phyloP scores from a whole-genome alignment of 176 grass and related monocot genomes.

The Musa itinerans region DNA sequence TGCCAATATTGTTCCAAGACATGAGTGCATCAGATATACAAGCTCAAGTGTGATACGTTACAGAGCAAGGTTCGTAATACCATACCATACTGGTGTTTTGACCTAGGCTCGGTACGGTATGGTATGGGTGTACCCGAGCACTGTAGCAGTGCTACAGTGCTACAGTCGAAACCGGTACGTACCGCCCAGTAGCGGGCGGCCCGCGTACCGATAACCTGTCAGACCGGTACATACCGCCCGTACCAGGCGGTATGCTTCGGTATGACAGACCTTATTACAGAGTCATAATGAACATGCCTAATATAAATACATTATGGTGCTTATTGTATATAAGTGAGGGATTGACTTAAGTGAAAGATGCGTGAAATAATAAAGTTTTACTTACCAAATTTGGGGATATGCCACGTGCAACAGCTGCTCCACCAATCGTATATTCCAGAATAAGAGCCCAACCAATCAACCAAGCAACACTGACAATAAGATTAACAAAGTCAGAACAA shows the following conservation, averaged over 20 bases:
- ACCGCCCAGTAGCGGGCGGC: too few relatives aligned
- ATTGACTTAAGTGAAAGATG: background rate
- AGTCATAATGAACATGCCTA: background rate
- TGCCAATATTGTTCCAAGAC: background rate
- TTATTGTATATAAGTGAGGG: background rate
- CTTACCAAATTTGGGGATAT: slow-evolving; percentile 94
- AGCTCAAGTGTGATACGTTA: background rate
- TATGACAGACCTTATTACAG: too few relatives aligned
- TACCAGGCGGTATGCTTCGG: too few relatives aligned
- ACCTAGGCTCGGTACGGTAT: too few relatives aligned
- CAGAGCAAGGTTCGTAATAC: too few relatives aligned
- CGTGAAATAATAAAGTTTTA: slow-evolving; percentile 17
- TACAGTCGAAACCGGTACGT: too few relatives aligned
- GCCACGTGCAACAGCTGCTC: slow-evolving; percentile 90
- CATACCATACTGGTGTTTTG: too few relatives aligned
- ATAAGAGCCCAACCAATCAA: slow-evolving; percentile 95
- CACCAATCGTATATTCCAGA: slow-evolving; percentile 91
- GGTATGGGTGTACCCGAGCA: too few relatives aligned
- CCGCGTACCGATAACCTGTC: too few relatives aligned
- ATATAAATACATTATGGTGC: background rate
- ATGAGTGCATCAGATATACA: background rate
- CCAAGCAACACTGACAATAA: slow-evolving; percentile 75
- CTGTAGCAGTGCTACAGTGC: too few relatives aligned
- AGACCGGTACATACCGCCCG: too few relatives aligned
- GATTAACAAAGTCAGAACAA: background rate